Base-by-base conservation (phyloP, 2,329 filamentous ascomycete species). In the Phyllosticta citribraziliensis region DNA sequence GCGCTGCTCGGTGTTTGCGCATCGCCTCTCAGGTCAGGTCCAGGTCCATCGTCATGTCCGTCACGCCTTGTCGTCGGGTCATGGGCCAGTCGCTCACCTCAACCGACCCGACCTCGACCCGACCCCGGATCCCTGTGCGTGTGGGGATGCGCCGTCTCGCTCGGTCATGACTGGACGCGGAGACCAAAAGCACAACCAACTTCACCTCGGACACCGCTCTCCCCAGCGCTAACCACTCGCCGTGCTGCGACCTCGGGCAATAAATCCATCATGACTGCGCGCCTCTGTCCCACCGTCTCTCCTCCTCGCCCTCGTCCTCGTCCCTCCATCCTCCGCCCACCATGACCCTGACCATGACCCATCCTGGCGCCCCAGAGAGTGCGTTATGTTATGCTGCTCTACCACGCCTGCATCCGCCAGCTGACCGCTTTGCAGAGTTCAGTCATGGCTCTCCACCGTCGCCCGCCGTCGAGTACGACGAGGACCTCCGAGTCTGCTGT, bases 401-500 rank as follows among this genome's bases (percentile, higher is more conserved):
- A 52, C 52, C 22, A 6, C 50, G n/a, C 47, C 6, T 30, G 54
- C 33, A 35, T 20, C 19, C 5, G 3, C n/a, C 10, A 24, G 5
- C 40, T 33, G 30, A 58, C 69, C 25, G 12, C 30, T 40, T 11
- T 40, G 22, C 59, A 70, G 67, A 70, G 55, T 58, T 64, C 14
- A 40, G 61, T 14, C 58, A 65, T 55, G 68, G 66, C 33, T 40
- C 33, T 40, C 33, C 33, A 40, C 33, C 33, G 11, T 40, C 33
- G 33, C 33, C 67, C 55, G 66, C 60, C 40, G 60, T 62, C 61
- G 63, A 59, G 20, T 72, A 74, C 65, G 72, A 76, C 61, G 73
- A 76, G 27, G 74, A 76, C 47, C 67, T 72, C 3, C 69, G 70
- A 17, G 71, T 76, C 19, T 65, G 67, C 12, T 81, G 79, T 65